Evolutionary conservation across 2,329 filamentous ascomycete species (phyloP).

Genomic region (Epichloe uncinata): DNA sequence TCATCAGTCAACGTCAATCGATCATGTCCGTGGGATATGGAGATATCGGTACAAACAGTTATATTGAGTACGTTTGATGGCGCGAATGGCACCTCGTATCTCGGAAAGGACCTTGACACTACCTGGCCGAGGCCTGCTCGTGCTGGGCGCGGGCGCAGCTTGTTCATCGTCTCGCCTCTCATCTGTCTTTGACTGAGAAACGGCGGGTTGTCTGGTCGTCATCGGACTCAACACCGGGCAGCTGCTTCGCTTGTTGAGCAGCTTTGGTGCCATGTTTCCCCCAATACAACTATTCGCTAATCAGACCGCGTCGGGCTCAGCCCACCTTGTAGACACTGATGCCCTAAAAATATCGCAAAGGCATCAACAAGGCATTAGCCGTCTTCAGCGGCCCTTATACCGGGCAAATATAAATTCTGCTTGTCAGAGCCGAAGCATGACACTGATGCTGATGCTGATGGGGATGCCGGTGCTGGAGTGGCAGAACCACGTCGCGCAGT

Average conservation of each 20-base stretch:
- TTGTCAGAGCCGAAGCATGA: neutral
- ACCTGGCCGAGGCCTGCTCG: slow-evolving; percentile 14
- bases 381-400: neutral
- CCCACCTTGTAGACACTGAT: neutral
- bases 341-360: neutral
- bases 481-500: neutral
- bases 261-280: slow-evolving; percentile 15
- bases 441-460: slow-evolving; percentile 1
- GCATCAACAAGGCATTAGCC: neutral
- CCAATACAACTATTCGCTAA: neutral
- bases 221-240: slow-evolving; percentile 11
- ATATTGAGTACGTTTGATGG: slow-evolving; percentile 17
- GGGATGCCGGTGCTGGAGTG: neutral
- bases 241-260: slow-evolving; percentile 15
- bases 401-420: neutral
- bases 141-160: slow-evolving; percentile 6
- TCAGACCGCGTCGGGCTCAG: neutral
- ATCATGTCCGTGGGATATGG: neutral
- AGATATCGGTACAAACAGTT: slow-evolving; percentile 10
- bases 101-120: slow-evolving; percentile 22
- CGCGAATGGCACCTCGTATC: slow-evolving; percentile 20
- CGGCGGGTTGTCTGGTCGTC: neutral
- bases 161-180: slow-evolving; percentile 1
- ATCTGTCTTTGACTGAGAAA: neutral
- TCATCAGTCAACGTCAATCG: neutral